These are phyloP conservation scores for Tricholoma hemisulphureum DNA, from an alignment of 768 basidiomycete genomes.

Conservation along the genomic window DNA sequence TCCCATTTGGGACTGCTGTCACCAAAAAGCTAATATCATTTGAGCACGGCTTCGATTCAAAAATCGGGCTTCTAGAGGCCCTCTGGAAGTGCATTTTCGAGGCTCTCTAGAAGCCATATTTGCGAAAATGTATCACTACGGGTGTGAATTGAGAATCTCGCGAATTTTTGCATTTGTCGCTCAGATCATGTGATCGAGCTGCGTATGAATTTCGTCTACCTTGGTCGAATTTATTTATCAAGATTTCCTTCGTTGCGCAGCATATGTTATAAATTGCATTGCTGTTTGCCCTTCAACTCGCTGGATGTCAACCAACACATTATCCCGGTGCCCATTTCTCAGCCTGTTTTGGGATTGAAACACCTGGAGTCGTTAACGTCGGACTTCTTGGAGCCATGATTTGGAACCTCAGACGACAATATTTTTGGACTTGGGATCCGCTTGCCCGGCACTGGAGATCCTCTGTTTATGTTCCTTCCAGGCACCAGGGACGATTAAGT, in stretches of 20 bases:
- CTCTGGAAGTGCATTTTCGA: too few relatives aligned
- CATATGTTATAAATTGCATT: background rate
- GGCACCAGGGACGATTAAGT: background rate
- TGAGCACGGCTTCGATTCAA: too few relatives aligned
- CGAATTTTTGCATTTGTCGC: too few relatives aligned
- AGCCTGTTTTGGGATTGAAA: background rate
- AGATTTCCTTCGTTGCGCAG: background rate
- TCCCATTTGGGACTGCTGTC: too few relatives aligned
- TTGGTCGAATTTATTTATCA: background rate
- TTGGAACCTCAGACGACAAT: background rate
- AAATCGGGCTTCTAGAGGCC: too few relatives aligned
- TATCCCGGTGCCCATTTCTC: background rate
- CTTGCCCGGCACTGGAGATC: background rate
- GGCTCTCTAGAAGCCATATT: too few relatives aligned
- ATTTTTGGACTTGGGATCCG: background rate
- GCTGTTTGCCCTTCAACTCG: background rate
- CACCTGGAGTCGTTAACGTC: background rate
- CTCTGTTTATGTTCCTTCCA: background rate
- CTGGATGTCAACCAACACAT: background rate
- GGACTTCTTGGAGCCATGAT: background rate
- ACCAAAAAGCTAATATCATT: too few relatives aligned
- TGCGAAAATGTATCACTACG: too few relatives aligned
- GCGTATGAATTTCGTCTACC: too few relatives aligned
- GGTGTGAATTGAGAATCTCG: too few relatives aligned
- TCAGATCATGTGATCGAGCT: too few relatives aligned